These are phyloP conservation scores for Globisporangium polare DNA, from an alignment of 352 stramenopile species.

Conservation along the genomic window DNA sequence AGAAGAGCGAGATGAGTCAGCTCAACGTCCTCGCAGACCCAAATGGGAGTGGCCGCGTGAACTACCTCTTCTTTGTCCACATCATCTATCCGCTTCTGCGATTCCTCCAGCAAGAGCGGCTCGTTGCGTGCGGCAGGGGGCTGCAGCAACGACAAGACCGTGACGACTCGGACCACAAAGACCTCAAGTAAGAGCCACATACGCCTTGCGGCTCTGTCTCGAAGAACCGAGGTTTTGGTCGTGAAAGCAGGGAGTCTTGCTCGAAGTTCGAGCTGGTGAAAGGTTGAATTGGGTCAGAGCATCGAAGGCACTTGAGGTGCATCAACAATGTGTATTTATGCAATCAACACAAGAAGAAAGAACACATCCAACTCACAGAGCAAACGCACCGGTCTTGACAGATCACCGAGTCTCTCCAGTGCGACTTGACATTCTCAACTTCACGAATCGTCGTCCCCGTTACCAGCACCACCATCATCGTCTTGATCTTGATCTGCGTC, in stretches of 20 bases:
- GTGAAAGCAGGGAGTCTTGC: background rate
- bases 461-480: background rate
- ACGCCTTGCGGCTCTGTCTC: background rate
- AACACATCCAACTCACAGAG: background rate
- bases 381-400: background rate
- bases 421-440: background rate
- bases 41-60: slow-evolving; percentile 47
- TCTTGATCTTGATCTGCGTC: background rate
- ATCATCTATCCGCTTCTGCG: slow-evolving; percentile 40
- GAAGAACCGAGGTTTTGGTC: background rate
- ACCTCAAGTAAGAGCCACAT: slow-evolving; percentile 3
- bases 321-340: background rate
- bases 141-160: slow-evolving; percentile 2
- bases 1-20: slow-evolving; percentile 19
- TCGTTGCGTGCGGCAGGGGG: slow-evolving; percentile 5
- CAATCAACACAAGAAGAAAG: background rate
- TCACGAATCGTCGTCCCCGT: background rate
- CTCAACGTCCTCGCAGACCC: slow-evolving; percentile 40
- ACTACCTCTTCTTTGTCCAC: slow-evolving; percentile 56
- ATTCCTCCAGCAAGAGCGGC: slow-evolving; percentile 28
- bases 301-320: background rate
- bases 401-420: background rate
- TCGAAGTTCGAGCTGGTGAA: background rate
- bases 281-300: background rate
- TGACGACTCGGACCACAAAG: background rate